These are phyloP conservation scores for Tolypocladium cylindrosporum DNA, from an alignment of 2,329 filamentous ascomycete species.

Conservation along the genomic window DNA sequence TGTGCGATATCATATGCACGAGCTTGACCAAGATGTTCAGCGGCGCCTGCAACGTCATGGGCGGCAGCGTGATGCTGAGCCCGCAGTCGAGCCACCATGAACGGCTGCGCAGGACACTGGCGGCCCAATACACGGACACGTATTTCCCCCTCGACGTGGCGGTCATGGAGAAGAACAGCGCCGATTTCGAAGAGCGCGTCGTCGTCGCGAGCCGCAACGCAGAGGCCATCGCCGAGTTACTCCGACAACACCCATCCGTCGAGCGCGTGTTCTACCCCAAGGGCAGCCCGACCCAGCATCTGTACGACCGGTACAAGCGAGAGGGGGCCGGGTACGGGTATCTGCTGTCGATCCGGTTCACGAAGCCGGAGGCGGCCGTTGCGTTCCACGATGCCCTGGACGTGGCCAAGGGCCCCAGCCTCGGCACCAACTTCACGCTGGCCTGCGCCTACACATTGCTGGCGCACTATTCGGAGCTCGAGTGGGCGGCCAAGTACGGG, in stretches of 20 bases:
- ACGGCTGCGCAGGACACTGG: slow-evolving; percentile 14
- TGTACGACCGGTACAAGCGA: slow-evolving; percentile 19
- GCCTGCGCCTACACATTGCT: slow-evolving; percentile 29
- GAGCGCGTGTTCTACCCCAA: slow-evolving; percentile 30
- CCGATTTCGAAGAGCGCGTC: slow-evolving; percentile 24
- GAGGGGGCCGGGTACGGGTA: slow-evolving; percentile 37
- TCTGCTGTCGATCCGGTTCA: slow-evolving; percentile 39
- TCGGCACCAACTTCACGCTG: slow-evolving; percentile 40
- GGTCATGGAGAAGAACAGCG: slow-evolving; percentile 28
- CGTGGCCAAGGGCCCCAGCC: slow-evolving; percentile 37
- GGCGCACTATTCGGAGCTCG: slow-evolving; percentile 25
- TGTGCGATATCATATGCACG: slow-evolving; percentile 38
- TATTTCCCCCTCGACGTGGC: slow-evolving; percentile 15
- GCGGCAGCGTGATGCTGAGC: slow-evolving; percentile 33
- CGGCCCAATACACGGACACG: slow-evolving; percentile 9
- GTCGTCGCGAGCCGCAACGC: slow-evolving; percentile 14
- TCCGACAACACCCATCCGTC: slow-evolving; percentile 12
- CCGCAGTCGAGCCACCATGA: slow-evolving; percentile 25
- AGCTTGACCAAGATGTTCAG: slow-evolving; percentile 46
- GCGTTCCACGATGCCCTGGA: slow-evolving; percentile 38
- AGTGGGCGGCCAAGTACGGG: slow-evolving; percentile 27
- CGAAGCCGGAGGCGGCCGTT: slow-evolving; percentile 19
- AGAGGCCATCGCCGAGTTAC: slow-evolving; percentile 14
- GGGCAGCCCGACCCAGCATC: slow-evolving; percentile 23
- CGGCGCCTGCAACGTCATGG: slow-evolving; percentile 44